Percentiles rank a stretch among this genome's conserved stretches.
Evolutionary conservation across 2,329 filamentous ascomycete genomes (phyloP).

Genomic region (Fusarium dlaminii): DNA sequence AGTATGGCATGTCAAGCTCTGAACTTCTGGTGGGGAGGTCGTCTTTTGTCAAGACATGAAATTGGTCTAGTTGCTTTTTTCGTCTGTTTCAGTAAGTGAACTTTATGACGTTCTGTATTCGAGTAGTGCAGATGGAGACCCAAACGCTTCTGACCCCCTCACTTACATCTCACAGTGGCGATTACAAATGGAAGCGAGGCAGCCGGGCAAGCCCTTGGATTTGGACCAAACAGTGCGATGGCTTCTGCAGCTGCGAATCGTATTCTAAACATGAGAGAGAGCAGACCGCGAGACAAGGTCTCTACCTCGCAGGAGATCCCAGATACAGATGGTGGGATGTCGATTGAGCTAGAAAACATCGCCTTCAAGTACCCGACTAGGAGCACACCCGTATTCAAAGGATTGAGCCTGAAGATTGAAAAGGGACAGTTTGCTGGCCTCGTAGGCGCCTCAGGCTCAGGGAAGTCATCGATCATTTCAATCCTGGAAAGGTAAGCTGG

Average conservation of each 20-base stretch:
- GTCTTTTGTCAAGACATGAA: constrained; percentile 63
- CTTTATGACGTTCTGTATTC: not conserved
- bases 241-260: constrained; percentile 67
- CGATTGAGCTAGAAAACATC: constrained; percentile 65
- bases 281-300: constrained; percentile 48
- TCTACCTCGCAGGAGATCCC: constrained; percentile 51
- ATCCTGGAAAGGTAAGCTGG: constrained; percentile 60
- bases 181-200: constrained; percentile 71
- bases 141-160: not conserved
- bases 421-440: constrained; percentile 77
- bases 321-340: constrained; percentile 59
- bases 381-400: constrained; percentile 65
- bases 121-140: not conserved
- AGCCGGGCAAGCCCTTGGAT: constrained; percentile 59
- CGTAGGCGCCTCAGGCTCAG: constrained; percentile 75
- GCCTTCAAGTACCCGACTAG: constrained; percentile 70
- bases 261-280: constrained; percentile 63
- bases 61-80: constrained; percentile 59
- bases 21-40: constrained; percentile 73
- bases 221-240: constrained; percentile 71
- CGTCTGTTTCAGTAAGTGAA: constrained; percentile 60
- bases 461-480: constrained; percentile 77
- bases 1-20: constrained; percentile 71
- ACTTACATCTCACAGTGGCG: constrained; percentile 52
- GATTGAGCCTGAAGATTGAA: constrained; percentile 70